Conservation (phyloP, 2,329 filamentous ascomycete genomes). For the Pochonia chlamydosporia region DNA sequence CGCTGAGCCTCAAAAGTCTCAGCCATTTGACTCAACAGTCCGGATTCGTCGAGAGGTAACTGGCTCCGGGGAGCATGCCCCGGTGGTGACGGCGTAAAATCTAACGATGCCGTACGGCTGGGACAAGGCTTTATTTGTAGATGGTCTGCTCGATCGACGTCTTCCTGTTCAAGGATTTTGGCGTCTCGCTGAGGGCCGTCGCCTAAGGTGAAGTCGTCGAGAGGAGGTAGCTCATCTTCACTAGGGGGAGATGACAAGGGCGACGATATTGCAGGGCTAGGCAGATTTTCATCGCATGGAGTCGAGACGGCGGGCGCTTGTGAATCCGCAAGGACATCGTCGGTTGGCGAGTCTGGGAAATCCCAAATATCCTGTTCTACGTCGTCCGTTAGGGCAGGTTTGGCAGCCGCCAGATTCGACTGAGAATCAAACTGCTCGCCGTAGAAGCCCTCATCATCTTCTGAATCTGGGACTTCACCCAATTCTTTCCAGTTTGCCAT, state of each 20-base stretch:
- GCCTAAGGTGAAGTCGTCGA: neutral
- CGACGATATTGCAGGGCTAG: slow-evolving; percentile 21
- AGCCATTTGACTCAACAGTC: slow-evolving; percentile 5
- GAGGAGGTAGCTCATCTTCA: slow-evolving; percentile 16
- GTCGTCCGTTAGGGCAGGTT: neutral
- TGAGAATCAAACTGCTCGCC: slow-evolving; percentile 19
- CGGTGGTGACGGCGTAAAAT: neutral
- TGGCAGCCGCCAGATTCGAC: neutral
- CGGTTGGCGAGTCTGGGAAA: slow-evolving; percentile 26
- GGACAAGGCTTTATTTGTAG: neutral
- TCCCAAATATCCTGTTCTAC: slow-evolving; percentile 27
- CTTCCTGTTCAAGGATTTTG: neutral
- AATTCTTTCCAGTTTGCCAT: slow-evolving; percentile 45
- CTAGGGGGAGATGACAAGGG: slow-evolving; percentile 28
- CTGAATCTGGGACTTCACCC: slow-evolving; percentile 46
- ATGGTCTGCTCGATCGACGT: neutral
- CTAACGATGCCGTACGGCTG: neutral
- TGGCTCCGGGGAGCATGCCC: neutral
- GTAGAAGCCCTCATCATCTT: slow-evolving; percentile 40
- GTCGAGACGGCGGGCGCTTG: neutral
- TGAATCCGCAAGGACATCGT: slow-evolving; percentile 5
- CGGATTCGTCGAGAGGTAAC: slow-evolving; percentile 9
- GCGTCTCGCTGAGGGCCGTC: neutral
- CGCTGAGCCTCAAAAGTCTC: slow-evolving; percentile 14
- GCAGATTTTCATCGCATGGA: neutral